Evolutionary conservation across 495 filamentous ascomycete species (phyloP).

Genomic region (Apodospora peruviana): DNA sequence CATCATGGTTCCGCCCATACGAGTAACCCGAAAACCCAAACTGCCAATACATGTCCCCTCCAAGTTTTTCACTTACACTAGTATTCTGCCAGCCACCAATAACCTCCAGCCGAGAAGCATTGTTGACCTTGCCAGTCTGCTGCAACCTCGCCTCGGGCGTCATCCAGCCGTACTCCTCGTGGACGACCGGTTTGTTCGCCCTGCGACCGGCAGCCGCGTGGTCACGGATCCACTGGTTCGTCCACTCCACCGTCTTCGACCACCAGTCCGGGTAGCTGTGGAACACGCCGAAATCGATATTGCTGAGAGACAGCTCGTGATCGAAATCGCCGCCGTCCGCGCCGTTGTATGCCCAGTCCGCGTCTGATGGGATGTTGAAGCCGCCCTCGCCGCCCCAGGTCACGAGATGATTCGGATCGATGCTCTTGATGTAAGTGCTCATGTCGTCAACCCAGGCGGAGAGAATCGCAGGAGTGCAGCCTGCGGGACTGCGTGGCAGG

Average conservation of each 20-base stretch:
- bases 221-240: constrained; percentile 54
- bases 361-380: constrained; percentile 34
- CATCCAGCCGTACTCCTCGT: constrained; percentile 62
- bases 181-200: constrained; percentile 59
- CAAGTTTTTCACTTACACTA: constrained; percentile 45
- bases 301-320: constrained; percentile 49
- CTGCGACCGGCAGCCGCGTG: constrained; percentile 52
- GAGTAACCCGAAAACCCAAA: constrained; percentile 50
- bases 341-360: constrained; percentile 55
- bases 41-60: constrained; percentile 61
- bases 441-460: constrained; percentile 43
- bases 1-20: constrained; percentile 52
- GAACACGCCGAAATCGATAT: constrained; percentile 62
- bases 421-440: constrained; percentile 43
- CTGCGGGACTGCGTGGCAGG: constrained; percentile 34
- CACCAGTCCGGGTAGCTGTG: constrained; percentile 58
- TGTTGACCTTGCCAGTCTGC: constrained; percentile 22
- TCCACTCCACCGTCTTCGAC: constrained; percentile 37
- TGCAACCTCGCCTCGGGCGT: constrained; percentile 35
- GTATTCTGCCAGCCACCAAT: constrained; percentile 56
- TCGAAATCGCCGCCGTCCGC: constrained; percentile 62
- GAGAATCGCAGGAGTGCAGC: constrained; percentile 35
- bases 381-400: constrained; percentile 49
- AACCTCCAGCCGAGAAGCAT: constrained; percentile 37
- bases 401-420: constrained; percentile 47